Base-by-base conservation (phyloP, 345 rosid genomes). In the Salix suchowensis region DNA sequence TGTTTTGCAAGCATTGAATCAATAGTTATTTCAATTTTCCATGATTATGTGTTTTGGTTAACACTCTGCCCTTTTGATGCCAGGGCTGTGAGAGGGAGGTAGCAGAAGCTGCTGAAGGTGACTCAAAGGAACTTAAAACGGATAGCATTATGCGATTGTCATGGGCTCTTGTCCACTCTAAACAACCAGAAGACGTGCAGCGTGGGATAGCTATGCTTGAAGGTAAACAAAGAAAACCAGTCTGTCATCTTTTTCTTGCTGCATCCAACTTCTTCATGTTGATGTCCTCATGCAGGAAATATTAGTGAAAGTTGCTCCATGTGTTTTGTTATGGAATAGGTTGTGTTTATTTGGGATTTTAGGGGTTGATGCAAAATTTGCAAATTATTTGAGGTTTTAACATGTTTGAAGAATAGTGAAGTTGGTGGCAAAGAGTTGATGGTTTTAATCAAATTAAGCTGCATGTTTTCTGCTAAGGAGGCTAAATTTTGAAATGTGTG, bases 141-240 rank as follows among this genome's bases (percentile, higher is more conserved):
- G 91, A 89, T 73, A 85, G 91, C 81, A 77, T 91, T 30, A 89
- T 90, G 90, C 86, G 92, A 32, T 79, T 92, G 39, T 92, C 96
- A 7, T 92, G 97, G 97, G 88, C 97, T 82, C 94, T 92, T 74
- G 91, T 91, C 84, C 97, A 92, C 80, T 91, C 96, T 5, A 87
- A 87, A 74, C 80, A 71, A 28, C 71, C 86, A 1, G 91, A 76
- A 28, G 92, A 91, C 79, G 86, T 89, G 24, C 96, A 91, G 68
- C 97, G 96, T 30, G 97, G 96, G 23, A 85, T 91, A 58, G 94
- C 89, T n/a, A 89, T 93, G 96, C 93, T 93, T 78, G 92, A 91
- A 91, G 89, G 96, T 92, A 77, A 60, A 32, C 60, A 3, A 44
- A 16, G 10, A 12, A 46, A 23, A 70, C 23, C 13, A 14, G 5